A percentile compares a stretch with the other conserved stretches of the same genome.
phyloP scores from a whole-genome alignment of 2,329 filamentous ascomycete species.

The Verticillium tricorpus region DNA sequence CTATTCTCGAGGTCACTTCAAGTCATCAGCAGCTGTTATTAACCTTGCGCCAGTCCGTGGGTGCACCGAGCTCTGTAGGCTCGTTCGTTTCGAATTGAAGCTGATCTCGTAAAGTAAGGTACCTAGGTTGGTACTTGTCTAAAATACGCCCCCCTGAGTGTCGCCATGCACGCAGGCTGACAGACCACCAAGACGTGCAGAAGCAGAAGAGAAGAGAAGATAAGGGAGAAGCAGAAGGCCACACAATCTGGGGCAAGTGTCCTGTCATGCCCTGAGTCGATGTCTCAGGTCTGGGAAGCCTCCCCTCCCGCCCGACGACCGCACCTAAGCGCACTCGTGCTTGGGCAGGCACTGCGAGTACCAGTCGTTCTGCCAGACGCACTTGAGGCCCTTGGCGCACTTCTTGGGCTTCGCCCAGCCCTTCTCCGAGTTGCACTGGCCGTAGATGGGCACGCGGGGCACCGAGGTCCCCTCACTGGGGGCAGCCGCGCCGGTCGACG shows the following conservation, averaged over 20 bases:
- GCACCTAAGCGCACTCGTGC: not conserved
- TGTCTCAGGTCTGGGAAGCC: not conserved
- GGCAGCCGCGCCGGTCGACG: not conserved
- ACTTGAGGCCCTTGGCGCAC: slow-evolving; percentile 29
- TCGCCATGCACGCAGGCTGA: not conserved
- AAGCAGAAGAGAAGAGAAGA: not conserved
- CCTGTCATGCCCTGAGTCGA: not conserved
- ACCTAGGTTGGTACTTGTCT: not conserved
- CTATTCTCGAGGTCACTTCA: not conserved
- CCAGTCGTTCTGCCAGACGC: slow-evolving; percentile 31
- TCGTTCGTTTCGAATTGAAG: not conserved
- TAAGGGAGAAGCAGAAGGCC: not conserved
- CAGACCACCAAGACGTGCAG: not conserved
- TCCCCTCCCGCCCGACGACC: not conserved
- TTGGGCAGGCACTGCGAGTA: slow-evolving; percentile 37
- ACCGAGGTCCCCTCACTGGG: not conserved
- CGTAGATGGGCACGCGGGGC: slow-evolving; percentile 17
- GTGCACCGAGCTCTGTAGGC: not conserved
- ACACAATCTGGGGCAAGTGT: not conserved
- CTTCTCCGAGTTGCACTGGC: slow-evolving; percentile 30
- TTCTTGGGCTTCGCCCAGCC: slow-evolving; percentile 28
- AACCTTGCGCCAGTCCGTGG: not conserved
- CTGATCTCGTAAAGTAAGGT: not conserved
- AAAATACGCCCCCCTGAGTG: not conserved
- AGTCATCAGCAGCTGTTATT: not conserved